Evolutionary conservation across 257 asterid genomes (phyloP).

Genomic region (Salvia splendens): DNA sequence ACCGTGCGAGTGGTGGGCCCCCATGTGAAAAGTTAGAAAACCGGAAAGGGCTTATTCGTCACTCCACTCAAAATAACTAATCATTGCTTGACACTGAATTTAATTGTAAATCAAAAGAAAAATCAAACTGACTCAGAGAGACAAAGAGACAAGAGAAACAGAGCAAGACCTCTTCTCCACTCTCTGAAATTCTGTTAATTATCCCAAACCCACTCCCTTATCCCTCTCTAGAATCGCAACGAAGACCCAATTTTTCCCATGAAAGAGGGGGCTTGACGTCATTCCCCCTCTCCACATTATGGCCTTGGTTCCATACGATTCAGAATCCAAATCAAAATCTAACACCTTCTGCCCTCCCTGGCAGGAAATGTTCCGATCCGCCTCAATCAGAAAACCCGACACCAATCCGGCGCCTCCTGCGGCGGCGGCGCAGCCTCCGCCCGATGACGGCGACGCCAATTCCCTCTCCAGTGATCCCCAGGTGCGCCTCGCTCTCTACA

Average conservation of each 20-base stretch:
- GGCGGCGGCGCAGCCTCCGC: constrained; percentile 32
- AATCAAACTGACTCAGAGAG: too few relatives aligned
- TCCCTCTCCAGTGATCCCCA: constrained; percentile 71
- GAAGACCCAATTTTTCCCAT: neutral
- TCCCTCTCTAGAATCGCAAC: constrained; percentile 1
- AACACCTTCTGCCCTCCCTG: constrained; percentile 57
- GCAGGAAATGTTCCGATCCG: constrained; percentile 98
- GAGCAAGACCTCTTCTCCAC: too few relatives aligned
- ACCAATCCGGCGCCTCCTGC: constrained; percentile 40
- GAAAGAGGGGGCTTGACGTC: constrained; percentile 17
- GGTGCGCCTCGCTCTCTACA: constrained; percentile 93
- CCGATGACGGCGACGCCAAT: constrained; percentile 23
- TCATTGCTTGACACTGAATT: too few relatives aligned
- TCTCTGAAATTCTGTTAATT: constrained; percentile 16
- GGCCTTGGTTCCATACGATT: constrained; percentile 61
- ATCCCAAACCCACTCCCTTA: neutral
- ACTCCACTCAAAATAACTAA: too few relatives aligned
- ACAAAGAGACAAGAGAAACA: too few relatives aligned
- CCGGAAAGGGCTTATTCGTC: too few relatives aligned
- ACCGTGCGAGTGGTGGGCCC: too few relatives aligned
- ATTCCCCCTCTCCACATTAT: constrained; percentile 25
- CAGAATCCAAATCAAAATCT: constrained; percentile 61
- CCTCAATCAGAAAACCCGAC: constrained; percentile 73
- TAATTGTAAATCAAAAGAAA: too few relatives aligned
- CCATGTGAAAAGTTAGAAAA: too few relatives aligned